Evolutionary conservation across 192 early-diverging fungal species (phyloP), one percentile per base, ranked within the genome.

Genomic region (Coemansia sp.): DNA sequence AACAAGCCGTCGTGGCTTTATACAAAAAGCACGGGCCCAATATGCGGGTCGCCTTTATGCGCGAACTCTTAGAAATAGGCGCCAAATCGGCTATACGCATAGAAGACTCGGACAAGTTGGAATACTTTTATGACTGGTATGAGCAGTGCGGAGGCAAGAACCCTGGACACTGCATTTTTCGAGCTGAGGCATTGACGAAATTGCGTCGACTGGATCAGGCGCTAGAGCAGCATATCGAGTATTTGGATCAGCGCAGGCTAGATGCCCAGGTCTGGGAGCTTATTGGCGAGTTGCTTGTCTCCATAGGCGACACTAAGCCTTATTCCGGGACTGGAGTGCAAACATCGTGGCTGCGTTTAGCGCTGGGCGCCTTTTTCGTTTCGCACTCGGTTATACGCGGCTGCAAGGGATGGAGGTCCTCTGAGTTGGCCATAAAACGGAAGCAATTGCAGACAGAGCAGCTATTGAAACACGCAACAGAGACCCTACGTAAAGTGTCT

Each of bases 11-110:
- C 15, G 0, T 1, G 12, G 73, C 22, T 13, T 83, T 71, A 57
- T 27, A 62, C 3, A 43, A 63, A 18, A 69, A 20, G 34, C 44
- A 46, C 2, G 13, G 33, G 7, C 20, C 57, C 8, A 49, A 62
- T 43, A 6, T 68, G 52, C 67, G 71, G 0, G 46, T 73, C 36
- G 72, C 75, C 0, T 52, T 33, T 22, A 64, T 83, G 31, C 76
- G 81, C 33, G 81, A 83, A 53, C 40, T 83, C 22, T 24, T 83
- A 6, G 81, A 83, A 46, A 76, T 79, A 38, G 81, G 81, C 10
- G 69, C 70, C 5, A 67, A 62, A 24, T 63, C 81, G n/a, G 73
- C 76, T 1, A 73, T 83, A 22, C 66, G 44, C 10, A 27, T 40
- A 9, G 65, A 33, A 27, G 68, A 70, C 24, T 7, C 63, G 57